Base-by-base conservation (phyloP, 2,329 filamentous ascomycete genomes). In the Fusarium mangiferae region DNA sequence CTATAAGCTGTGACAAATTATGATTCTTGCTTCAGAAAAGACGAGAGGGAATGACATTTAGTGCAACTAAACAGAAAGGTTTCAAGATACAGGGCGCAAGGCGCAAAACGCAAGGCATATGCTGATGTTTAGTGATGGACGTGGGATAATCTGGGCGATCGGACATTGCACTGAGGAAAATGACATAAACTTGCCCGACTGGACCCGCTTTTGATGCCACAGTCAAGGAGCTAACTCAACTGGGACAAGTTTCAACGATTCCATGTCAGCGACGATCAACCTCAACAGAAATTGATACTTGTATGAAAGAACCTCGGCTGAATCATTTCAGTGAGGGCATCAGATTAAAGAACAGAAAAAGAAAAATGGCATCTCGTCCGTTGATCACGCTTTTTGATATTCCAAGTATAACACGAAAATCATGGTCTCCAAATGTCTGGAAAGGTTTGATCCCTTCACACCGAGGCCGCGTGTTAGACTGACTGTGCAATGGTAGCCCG, bases 371-470 rank as follows among this genome's bases (percentile, higher is more conserved):
- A 28, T 26, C 48, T n/a, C n/a, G 30, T 5, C 46, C n/a, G 2
- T 28, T 55, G 13, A 61, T 56, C 35, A 61, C 36, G 0, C 48
- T 61, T 6, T n/a, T 42, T 20, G 48, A 61, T 1, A 42, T 61
- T 10, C 58, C 48, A 13, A 61, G 35, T 14, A 13, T 42, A n/a
- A 39, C 57, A 11, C 36, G 20, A 7, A 56, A 56, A 10, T 61
- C 58, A 6, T 61, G 58, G 58, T 61, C 58, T 10, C 58, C 58
- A 28, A 56, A 61, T 36, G 48, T 55, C 13, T 61, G 48, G 58
- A 61, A 56, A 61, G 48, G 58, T 61, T 26, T 22, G 36, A 24
- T 9, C 7, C 7, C 9, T 3, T 14, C 28, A 10, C 10, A 11
- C 6, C 18, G 8, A 42, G 18, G 6, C 26, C 14, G 14, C 17